Percentiles rank a stretch among this genome's conserved stretches.
phyloP scores from a whole-genome alignment of 257 asterid species.

The Scutellaria barbata region DNA sequence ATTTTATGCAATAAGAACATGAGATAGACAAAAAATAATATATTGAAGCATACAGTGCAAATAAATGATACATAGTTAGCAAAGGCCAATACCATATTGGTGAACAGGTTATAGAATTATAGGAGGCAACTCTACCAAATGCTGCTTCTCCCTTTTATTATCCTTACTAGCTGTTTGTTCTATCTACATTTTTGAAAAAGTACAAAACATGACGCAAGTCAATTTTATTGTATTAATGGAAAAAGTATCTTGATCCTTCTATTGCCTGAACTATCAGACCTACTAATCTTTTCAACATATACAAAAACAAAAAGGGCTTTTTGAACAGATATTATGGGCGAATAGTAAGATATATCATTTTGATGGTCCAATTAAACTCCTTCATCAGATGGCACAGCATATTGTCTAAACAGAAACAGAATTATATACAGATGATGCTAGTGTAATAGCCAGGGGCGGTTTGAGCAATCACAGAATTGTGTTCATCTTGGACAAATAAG shows the following conservation, averaged over 20 bases:
- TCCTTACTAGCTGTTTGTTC: not conserved
- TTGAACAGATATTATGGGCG: not conserved
- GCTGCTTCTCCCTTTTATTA: not conserved
- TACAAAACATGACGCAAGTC: not conserved
- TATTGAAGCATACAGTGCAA: too few relatives aligned
- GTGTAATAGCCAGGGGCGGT: not conserved
- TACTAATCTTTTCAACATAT: too few relatives aligned
- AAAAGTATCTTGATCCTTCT: not conserved
- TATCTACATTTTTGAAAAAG: not conserved
- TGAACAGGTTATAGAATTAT: too few relatives aligned
- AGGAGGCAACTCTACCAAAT: not conserved
- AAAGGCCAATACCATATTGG: not conserved
- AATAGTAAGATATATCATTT: not conserved
- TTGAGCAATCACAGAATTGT: not conserved
- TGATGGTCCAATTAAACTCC: conserved; percentile 7
- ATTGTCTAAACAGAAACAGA: not conserved
- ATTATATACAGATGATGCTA: conserved; percentile 10
- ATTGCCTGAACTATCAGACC: not conserved
- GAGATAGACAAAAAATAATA: too few relatives aligned
- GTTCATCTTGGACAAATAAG: not conserved
- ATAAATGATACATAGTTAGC: too few relatives aligned
- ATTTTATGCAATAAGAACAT: too few relatives aligned
- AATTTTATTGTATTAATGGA: not conserved
- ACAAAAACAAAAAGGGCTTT: not conserved
- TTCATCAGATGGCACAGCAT: conserved; percentile 11